These are phyloP conservation scores for Phanerochaete carnosa DNA, from an alignment of 768 basidiomycete genomes.

Conservation along the genomic window DNA sequence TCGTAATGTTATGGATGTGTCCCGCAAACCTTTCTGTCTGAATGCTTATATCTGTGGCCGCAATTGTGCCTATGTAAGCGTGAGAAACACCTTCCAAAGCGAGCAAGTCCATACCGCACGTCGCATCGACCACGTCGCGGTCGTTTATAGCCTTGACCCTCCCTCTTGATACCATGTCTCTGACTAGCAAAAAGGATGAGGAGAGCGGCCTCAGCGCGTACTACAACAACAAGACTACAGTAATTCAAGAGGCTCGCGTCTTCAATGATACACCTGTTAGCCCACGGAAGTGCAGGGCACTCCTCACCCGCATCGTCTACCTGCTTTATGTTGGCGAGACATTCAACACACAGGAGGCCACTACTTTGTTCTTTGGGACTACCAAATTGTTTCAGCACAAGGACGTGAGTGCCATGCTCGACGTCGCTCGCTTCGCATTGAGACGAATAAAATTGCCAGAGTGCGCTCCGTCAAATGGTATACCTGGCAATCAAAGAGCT, in stretches of 20 bases:
- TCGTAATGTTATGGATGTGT: background rate
- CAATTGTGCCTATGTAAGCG: no score
- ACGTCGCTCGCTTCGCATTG: background rate
- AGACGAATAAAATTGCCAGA: conserved; percentile 41
- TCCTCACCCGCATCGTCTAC: conserved; percentile 95
- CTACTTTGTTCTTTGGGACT: conserved; percentile 96
- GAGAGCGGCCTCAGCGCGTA: conserved; percentile 89
- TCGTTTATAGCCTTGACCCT: conserved; percentile 7
- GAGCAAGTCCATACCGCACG: background rate
- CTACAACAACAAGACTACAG: conserved; percentile 96
- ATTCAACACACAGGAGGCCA: conserved; percentile 93
- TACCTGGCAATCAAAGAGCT: conserved; percentile 99
- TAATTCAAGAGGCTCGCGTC: conserved; percentile 96
- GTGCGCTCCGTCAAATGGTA: conserved; percentile 94
- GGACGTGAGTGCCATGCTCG: conserved; percentile 66
- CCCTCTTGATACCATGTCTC: conserved; percentile 49
- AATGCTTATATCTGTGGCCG: no score
- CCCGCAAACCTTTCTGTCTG: no score
- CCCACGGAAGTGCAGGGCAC: conserved; percentile 92
- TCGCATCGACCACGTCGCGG: conserved; percentile 16
- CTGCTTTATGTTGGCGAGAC: conserved; percentile 95
- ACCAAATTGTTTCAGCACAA: conserved; percentile 99
- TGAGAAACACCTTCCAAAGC: conserved; percentile 3
- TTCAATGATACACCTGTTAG: conserved; percentile 99
- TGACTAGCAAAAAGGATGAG: conserved; percentile 94